Evolutionary conservation across 2,329 filamentous ascomycete genomes (phyloP), one percentile per base, ranked within the genome.

Genomic region (Fusarium compactum): DNA sequence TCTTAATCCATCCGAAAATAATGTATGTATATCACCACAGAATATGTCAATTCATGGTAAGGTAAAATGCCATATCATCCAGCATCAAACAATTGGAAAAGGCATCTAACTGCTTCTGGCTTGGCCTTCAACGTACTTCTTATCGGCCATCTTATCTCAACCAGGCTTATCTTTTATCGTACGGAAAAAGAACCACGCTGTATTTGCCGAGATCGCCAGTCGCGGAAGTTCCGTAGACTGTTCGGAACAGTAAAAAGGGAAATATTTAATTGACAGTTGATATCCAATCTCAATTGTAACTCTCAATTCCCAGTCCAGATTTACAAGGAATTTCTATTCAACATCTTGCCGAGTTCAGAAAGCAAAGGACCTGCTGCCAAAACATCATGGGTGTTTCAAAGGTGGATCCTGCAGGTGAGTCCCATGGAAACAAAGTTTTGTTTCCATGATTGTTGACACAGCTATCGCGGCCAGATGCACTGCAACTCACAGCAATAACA

Each of bases 341-440:
- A 24, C 0, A 3, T n/a, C 6, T 6, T 38, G 3, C 12, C 6
- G 3, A 7, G 12, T 38, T 7, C 6, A 38, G 6, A 38, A 38
- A n/a, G 6, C 8, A 22, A 18, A 50, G 5, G 11, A 50, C 2
- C 5, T 16, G 1, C 6, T 12, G 8, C 45, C 7, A 32, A 1
- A 8, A 7, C 16, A 15, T 22, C 15, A 61, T 62, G 58, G 7
- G 3, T 20, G 4, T 16, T n/a, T 20, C 8, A 3, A 60, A 22
- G 9, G 44, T 62, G n/a, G 58, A 62, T n/a, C 56, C 58, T 3
- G 56, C 34, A 11, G 56, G 58, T 62, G 9, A 60, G 24, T 14
- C 14, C 12, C 3, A 8, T 16, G n/a, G 29, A 8, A 50, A 8
- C 10, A 2, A 2, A n/a, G 34, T n/a, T 0, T 7, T n/a, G 18